Percentiles rank a stretch among this genome's conserved stretches.
These are phyloP conservation scores for Penstemon eatonii DNA, from an alignment of 257 asterid genomes.

Conservation along the genomic window DNA sequence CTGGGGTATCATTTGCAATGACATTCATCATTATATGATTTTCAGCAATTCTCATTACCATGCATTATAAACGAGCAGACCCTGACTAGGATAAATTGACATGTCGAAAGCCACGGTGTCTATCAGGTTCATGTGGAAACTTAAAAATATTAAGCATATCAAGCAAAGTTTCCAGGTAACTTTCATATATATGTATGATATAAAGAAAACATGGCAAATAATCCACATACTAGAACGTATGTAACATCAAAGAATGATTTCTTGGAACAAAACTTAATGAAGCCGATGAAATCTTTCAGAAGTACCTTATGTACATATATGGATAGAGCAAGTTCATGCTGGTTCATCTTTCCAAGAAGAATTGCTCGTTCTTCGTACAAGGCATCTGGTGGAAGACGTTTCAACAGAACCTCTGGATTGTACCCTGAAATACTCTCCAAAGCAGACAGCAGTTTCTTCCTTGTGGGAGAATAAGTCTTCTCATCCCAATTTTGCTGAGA, in stretches of 20 bases:
- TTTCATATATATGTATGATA: not conserved
- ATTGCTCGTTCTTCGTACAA: slow-evolving; percentile 90
- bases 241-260: slow-evolving; percentile 16
- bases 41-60: not conserved
- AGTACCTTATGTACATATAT: slow-evolving; percentile 90
- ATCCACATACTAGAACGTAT: slow-evolving; percentile 14
- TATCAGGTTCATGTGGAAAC: slow-evolving; percentile 14
- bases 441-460: slow-evolving; percentile 90
- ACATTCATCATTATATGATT: not conserved
- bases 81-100: too few species aligned
- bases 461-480: slow-evolving; percentile 68
- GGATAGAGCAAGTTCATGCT: slow-evolving; percentile 92
- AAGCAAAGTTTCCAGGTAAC: not conserved
- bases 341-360: slow-evolving; percentile 92
- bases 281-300: slow-evolving; percentile 5
- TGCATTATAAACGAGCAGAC: not conserved
- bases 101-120: not conserved
- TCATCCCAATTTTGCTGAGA: slow-evolving; percentile 93
- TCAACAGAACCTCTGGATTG: slow-evolving; percentile 71
- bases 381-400: slow-evolving; percentile 87
- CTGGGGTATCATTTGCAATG: not conserved
- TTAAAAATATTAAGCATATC: slow-evolving; percentile 6
- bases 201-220: not conserved
- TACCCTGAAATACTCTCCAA: slow-evolving; percentile 86
- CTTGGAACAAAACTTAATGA: slow-evolving; percentile 16